Evolutionary conservation across 345 rosid genomes (phyloP).

Genomic region (Eucalyptus polyanthemos): DNA sequence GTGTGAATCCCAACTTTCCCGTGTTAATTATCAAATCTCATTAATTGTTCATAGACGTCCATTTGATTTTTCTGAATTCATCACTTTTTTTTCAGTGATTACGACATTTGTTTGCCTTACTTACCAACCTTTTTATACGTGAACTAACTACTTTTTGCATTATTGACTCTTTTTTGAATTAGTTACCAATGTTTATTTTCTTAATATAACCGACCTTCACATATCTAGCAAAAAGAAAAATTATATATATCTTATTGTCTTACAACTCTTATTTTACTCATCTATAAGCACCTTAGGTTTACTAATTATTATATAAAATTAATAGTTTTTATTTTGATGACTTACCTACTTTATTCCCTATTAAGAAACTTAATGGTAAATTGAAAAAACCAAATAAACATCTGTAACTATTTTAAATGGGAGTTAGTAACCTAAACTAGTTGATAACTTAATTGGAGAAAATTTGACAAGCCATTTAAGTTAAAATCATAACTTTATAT

Average conservation of each 20-base stretch:
- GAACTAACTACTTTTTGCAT: neutral
- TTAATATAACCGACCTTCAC: neutral
- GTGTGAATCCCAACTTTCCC: neutral
- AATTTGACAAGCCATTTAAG: neutral
- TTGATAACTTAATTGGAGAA: neutral
- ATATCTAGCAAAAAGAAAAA: neutral
- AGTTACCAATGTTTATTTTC: neutral
- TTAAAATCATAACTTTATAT: neutral
- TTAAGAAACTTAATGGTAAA: neutral
- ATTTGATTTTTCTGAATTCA: neutral
- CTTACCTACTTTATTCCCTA: neutral
- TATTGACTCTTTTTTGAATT: neutral
- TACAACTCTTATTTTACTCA: neutral
- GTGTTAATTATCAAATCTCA: neutral
- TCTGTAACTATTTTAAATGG: neutral
- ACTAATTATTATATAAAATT: neutral
- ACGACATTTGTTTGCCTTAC: neutral
- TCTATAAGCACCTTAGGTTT: neutral
- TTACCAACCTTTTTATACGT: neutral
- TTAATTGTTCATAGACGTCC: neutral
- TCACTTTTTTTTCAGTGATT: neutral
- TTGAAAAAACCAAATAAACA: neutral
- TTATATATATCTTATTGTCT: neutral
- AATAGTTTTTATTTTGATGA: neutral
- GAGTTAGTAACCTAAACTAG: neutral